These are phyloP conservation scores for Eucalyptus sp. DNA, from an alignment of 345 rosid species.

Conservation along the genomic window DNA sequence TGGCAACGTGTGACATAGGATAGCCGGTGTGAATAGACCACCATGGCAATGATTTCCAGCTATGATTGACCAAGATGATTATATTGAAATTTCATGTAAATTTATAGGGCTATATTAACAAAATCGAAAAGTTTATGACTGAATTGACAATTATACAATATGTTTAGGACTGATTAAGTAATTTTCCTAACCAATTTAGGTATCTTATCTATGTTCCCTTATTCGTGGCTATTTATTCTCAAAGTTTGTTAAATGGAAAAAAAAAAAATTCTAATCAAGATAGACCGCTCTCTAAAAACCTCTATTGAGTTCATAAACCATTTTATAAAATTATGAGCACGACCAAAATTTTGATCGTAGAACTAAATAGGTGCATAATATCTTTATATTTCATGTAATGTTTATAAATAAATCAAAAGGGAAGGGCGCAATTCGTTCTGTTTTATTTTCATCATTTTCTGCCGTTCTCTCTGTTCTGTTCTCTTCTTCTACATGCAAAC, in stretches of 20 bases:
- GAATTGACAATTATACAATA: not conserved
- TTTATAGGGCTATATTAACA: not conserved
- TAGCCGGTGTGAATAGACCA: not conserved
- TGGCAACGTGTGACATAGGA: not conserved
- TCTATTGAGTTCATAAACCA: not conserved
- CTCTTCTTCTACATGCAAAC: not conserved
- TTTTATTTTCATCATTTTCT: not conserved
- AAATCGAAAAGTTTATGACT: rapidly evolving
- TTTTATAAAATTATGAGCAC: not conserved
- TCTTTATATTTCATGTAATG: not conserved
- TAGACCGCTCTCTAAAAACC: not conserved
- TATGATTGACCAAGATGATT: not conserved
- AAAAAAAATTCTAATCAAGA: not conserved
- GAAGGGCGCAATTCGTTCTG: not conserved
- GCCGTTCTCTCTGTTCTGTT: not conserved
- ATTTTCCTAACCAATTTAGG: not conserved
- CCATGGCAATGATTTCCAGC: rapidly evolving
- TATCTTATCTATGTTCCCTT: not conserved
- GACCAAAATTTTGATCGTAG: not conserved
- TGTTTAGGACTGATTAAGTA: not conserved
- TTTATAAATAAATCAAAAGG: not conserved
- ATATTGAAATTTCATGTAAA: not conserved
- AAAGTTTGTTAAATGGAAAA: not conserved
- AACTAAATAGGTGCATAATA: not conserved
- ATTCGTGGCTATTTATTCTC: not conserved